These are phyloP conservation scores for Thermochaetoides dissita DNA, from an alignment of 2,329 filamentous ascomycete genomes.

Conservation along the genomic window DNA sequence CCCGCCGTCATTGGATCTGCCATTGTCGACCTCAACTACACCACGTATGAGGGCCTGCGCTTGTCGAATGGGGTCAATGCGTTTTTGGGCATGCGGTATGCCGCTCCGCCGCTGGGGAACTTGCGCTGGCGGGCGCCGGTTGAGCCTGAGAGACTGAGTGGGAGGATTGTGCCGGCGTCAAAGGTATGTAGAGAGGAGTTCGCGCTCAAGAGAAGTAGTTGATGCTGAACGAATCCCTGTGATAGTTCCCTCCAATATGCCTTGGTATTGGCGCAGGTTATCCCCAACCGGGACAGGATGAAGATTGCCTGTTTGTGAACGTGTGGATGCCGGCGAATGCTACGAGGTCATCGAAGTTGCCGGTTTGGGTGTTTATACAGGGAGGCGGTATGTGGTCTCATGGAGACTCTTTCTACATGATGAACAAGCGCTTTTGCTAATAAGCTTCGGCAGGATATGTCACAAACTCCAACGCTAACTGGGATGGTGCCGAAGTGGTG, in stretches of 20 bases:
- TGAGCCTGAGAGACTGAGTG: constrained; percentile 21
- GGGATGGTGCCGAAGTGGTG: constrained; percentile 35
- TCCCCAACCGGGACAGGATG: constrained; percentile 18
- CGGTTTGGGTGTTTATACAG: constrained; percentile 41
- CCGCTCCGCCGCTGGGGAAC: constrained; percentile 34
- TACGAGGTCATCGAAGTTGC: constrained; percentile 28
- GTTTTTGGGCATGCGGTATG: constrained; percentile 37
- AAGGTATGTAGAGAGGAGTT: constrained; percentile 16
- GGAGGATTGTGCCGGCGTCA: constrained; percentile 23
- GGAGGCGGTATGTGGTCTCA: constrained; percentile 22
- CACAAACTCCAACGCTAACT: constrained; percentile 34
- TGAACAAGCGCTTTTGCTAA: too few relatives aligned
- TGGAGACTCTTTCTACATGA: too few relatives aligned
- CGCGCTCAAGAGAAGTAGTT: too few relatives aligned
- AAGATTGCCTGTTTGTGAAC: constrained; percentile 31
- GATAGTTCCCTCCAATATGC: constrained; percentile 32
- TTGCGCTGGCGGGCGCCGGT: constrained; percentile 37
- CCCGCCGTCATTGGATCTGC: constrained; percentile 1
- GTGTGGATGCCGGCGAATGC: constrained; percentile 29
- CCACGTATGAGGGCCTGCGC: constrained; percentile 27
- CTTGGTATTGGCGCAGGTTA: constrained; percentile 24
- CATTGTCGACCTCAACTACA: constrained; percentile 29
- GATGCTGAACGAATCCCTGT: background rate
- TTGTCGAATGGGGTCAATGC: constrained; percentile 27
- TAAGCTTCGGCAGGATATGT: constrained; percentile 25